Evolutionary conservation across 345 rosid species (phyloP), one percentile per base, ranked within the genome.

Genomic region (Syzygium jambos): DNA sequence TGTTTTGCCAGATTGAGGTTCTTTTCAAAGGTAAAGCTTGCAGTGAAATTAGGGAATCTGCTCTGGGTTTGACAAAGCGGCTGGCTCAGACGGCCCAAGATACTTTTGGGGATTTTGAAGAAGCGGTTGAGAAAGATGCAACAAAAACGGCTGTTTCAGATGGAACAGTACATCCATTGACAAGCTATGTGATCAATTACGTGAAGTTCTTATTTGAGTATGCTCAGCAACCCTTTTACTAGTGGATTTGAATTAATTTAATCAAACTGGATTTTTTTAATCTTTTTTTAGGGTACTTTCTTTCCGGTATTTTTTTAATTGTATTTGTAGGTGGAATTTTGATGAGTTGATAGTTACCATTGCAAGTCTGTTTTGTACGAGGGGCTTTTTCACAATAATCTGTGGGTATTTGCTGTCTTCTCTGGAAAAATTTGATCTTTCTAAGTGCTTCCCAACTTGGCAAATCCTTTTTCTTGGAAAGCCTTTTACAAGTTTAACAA

Each of bases 191-290:
- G 91, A 96, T 98, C 88, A 98, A 98, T 92, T 96, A 98, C 51
- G 97, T 98, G 87, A 98, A 98, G 90, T 98, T 98, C 92, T 93
- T 98, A 89, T 98, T 98, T 25, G 99, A 98, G 99, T 98, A 95
- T 93, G 99, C 92, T 65, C 87, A 52, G 54, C 85, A 52, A 25
- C 49, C 86, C 85, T 78, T 54, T 85, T 85, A 53, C 57, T 63
- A 29, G 17, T 85, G 55, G 15, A 43, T 38, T 77, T 52, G 51
- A 15, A 59, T 61, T 84, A 30, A 21, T 84, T n/a, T 27, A 19
- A 25, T n/a, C 51, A 38, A 12, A 43, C 16, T 16, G 65, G 84
- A 16, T 52, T 55, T 73, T 86, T 27, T 73, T 0, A 73, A 38
- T 73, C 49, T 83, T 1, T 52, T 49, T 84, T n/a, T n/a, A 51